Base-by-base conservation (phyloP, 2,329 filamentous ascomycete species). In the Botryotinia convoluta region DNA sequence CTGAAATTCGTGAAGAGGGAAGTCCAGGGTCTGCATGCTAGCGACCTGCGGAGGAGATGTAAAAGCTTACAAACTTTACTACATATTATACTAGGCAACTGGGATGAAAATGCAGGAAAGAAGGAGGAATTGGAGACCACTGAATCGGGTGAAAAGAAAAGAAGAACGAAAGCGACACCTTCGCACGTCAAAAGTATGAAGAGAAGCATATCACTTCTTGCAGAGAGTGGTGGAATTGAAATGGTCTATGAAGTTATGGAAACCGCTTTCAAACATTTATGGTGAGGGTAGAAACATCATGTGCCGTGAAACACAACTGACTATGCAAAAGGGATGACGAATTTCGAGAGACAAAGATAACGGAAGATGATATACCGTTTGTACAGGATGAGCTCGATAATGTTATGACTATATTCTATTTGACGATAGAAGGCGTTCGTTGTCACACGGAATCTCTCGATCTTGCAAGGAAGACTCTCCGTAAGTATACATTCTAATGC, bases 81-180 rank as follows among this genome's bases (percentile, higher is more conserved):
- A 6, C 91, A 91, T 78, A 81, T 92, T 39, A 84, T 91, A 22
- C 85, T 93, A 8, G 92, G 92, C 2, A 85, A 90, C 51, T 95
- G 92, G 92, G 87, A 86, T 4, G 85, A 90, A 67, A 93, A 90
- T 18, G 91, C 90, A 45, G 87, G 89, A 44, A 80, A 80, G 61
- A 73, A 79, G 7, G 77, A 80, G 69, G 80, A 82, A 39, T 35
- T 67, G 37, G 61, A 72, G 22, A 12, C 73, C 76, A 85, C 73
- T 77, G 81, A 73, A 81, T 83, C 77, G 84, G 80, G 79, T 83
- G 70, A 76, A 85, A 79, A 79, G 84, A 84, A 61, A 86, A 85
- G 18, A 86, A 85, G 81, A 72, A 82, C 79, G 7, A 85, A 86
- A 62, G 89, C 89, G 26, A 87, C 87, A 26, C 80, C 83, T n/a